A percentile compares a stretch with the other conserved stretches of the same genome.
Evolutionary conservation across 1,284 basidiomycete species (phyloP).

Genomic region (Stereum hirsutum): DNA sequence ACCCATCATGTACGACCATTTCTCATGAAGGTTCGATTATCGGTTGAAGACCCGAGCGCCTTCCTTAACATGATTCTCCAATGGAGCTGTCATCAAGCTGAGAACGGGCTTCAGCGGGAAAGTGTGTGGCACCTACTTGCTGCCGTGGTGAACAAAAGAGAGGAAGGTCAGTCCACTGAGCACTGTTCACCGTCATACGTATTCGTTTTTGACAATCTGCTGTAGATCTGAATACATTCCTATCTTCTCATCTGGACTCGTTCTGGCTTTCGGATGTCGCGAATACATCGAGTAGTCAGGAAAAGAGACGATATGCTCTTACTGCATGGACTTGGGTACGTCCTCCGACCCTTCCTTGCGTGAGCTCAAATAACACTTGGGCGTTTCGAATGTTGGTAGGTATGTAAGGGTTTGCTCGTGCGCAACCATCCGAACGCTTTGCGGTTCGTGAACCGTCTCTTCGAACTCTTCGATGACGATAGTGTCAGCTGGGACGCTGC

Average conservation of each 20-base stretch:
- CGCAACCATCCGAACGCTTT: conserved; percentile 56
- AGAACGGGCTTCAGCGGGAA: conserved; percentile 47
- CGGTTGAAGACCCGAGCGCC: conserved; percentile 32
- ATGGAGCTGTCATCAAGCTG: conserved; percentile 47
- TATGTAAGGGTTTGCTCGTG: conserved; percentile 73
- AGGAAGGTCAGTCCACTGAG: conserved; percentile 35
- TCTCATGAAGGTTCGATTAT: conserved; percentile 36
- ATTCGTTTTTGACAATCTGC: neutral
- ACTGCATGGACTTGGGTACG: conserved; percentile 66
- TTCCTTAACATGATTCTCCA: conserved; percentile 46
- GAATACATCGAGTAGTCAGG: conserved; percentile 17
- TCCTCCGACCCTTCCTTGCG: conserved; percentile 5
- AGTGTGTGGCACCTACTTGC: conserved; percentile 55
- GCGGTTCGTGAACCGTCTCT: conserved; percentile 52
- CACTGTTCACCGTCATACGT: neutral
- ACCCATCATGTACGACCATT: neutral
- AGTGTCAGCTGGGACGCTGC: conserved; percentile 62
- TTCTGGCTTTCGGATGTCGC: conserved; percentile 43
- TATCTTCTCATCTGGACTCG: conserved; percentile 10
- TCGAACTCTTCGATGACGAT: conserved; percentile 59
- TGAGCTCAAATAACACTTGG: no score
- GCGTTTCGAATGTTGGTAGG: conserved; percentile 29
- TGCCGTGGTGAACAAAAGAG: conserved; percentile 71
- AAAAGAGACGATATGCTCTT: conserved; percentile 45
- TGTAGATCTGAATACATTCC: conserved; percentile 18